These are phyloP conservation scores for Juncus effusus DNA, from an alignment of 176 grass and related monocot species.

Conservation along the genomic window DNA sequence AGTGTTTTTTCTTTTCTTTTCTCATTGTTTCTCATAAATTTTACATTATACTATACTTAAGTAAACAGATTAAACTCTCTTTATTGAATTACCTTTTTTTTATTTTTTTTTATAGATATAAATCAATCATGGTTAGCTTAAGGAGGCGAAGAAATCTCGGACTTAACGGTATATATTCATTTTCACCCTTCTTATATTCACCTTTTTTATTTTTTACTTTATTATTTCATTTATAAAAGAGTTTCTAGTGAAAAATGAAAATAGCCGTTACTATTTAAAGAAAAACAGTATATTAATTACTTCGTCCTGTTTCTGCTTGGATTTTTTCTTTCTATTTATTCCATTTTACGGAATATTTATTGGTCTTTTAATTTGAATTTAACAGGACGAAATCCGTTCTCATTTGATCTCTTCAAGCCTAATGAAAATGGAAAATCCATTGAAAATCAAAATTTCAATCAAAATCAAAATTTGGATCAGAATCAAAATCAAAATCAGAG, in stretches of 20 bases:
- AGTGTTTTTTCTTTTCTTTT: slow-evolving; percentile 10
- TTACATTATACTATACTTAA: no score
- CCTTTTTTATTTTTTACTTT: slow-evolving; percentile 11
- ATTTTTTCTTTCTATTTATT: slow-evolving; percentile 20
- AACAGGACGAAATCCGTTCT: slow-evolving; percentile 68
- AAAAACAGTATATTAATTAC: background rate
- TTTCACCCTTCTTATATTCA: slow-evolving; percentile 17
- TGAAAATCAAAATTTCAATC: slow-evolving; percentile 30
- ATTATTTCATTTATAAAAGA: background rate
- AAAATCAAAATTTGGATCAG: slow-evolving; percentile 2
- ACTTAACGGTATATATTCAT: slow-evolving; percentile 51
- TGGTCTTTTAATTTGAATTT: slow-evolving; percentile 36
- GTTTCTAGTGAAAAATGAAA: slow-evolving; percentile 10
- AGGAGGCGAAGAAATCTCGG: slow-evolving; percentile 63
- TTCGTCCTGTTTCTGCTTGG: background rate
- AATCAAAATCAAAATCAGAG: slow-evolving; percentile 12
- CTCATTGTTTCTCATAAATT: slow-evolving; percentile 9
- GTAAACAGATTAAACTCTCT: background rate
- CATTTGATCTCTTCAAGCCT: slow-evolving; percentile 65
- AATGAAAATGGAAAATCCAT: slow-evolving; percentile 43
- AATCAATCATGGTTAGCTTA: slow-evolving; percentile 80
- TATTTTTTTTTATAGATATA: slow-evolving; percentile 33
- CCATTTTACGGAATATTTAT: background rate
- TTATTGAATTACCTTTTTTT: slow-evolving; percentile 24
- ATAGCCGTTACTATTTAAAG: background rate